Evolutionary conservation across 1,284 basidiomycete species (phyloP).

Genomic region (Amylostereum areolatum): DNA sequence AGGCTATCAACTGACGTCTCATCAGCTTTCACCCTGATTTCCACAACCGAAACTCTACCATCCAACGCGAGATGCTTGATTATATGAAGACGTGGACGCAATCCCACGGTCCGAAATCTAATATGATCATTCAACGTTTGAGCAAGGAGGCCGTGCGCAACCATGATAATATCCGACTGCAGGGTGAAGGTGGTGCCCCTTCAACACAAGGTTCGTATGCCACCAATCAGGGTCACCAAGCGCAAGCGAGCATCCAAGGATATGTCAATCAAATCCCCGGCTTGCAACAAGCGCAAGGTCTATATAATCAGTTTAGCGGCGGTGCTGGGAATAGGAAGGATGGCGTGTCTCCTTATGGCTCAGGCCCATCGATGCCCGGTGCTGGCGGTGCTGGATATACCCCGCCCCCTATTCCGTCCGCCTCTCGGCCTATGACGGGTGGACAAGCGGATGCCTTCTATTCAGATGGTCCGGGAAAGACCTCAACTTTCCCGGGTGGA

Average conservation of each 20-base stretch:
- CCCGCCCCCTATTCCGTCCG: background rate
- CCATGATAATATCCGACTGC: conserved; percentile 66
- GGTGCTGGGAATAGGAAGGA: background rate
- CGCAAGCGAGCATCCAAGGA: conserved; percentile 39
- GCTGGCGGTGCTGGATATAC: background rate
- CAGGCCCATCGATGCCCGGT: background rate
- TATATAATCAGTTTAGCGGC: conserved; percentile 24
- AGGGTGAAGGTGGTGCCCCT: conserved; percentile 44
- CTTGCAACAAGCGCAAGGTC: conserved; percentile 36
- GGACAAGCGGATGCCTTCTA: background rate
- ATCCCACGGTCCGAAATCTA: conserved; percentile 44
- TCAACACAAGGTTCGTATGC: conserved; percentile 41
- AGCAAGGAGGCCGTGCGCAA: conserved; percentile 62
- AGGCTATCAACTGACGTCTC: background rate
- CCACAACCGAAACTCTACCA: conserved; percentile 57
- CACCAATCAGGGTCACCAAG: conserved; percentile 37
- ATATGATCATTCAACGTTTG: conserved; percentile 55
- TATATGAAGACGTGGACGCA: conserved; percentile 60
- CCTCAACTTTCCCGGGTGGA: background rate
- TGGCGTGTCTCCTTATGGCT: background rate
- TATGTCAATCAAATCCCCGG: conserved; percentile 48
- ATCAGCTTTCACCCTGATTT: conserved; percentile 83
- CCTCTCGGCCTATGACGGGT: background rate
- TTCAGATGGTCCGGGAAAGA: background rate
- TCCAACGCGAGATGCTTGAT: conserved; percentile 78